A percentile compares a stretch with the other conserved stretches of the same genome.
Conservation (phyloP, 768 basidiomycete species). For the Sarcomyxa edulis region DNA sequence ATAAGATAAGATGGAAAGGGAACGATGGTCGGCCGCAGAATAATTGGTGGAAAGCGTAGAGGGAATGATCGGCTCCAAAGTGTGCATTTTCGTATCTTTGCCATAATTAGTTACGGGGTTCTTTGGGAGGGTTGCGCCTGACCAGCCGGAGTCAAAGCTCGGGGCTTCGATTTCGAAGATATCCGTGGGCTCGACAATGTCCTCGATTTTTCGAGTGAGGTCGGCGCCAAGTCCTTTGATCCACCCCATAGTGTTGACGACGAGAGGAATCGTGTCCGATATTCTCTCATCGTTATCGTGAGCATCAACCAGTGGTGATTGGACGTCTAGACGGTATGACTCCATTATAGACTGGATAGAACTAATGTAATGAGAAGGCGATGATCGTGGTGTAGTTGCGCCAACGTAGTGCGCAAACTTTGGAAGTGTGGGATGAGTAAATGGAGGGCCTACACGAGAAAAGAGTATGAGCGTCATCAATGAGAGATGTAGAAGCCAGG, state of each 20-base stretch:
- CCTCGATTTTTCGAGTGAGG: conserved; percentile 65
- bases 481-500: conserved; percentile 1
- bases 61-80: conserved; percentile 41
- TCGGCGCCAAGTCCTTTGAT: conserved; percentile 89
- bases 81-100: conserved; percentile 25
- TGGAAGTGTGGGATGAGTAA: conserved; percentile 76
- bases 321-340: conserved; percentile 65
- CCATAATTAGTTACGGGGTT: neutral
- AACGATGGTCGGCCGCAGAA: conserved; percentile 65
- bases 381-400: conserved; percentile 67
- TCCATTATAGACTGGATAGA: conserved; percentile 64
- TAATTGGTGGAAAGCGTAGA: conserved; percentile 36
- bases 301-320: conserved; percentile 30
- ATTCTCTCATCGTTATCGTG: conserved; percentile 31
- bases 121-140: conserved; percentile 12
- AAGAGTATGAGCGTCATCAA: neutral
- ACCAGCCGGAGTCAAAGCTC: conserved; percentile 13
- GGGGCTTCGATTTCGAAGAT: conserved; percentile 47
- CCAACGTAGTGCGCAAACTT: conserved; percentile 79
- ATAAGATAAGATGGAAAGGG: conserved; percentile 69
- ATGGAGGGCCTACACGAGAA: conserved; percentile 65
- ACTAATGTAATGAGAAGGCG: conserved; percentile 71
- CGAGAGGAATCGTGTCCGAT: conserved; percentile 64
- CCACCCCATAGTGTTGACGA: conserved; percentile 98
- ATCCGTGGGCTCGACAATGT: conserved; percentile 52